These are phyloP conservation scores for Beauveria brongniartii DNA, from an alignment of 2,329 filamentous ascomycete species.

Conservation along the genomic window DNA sequence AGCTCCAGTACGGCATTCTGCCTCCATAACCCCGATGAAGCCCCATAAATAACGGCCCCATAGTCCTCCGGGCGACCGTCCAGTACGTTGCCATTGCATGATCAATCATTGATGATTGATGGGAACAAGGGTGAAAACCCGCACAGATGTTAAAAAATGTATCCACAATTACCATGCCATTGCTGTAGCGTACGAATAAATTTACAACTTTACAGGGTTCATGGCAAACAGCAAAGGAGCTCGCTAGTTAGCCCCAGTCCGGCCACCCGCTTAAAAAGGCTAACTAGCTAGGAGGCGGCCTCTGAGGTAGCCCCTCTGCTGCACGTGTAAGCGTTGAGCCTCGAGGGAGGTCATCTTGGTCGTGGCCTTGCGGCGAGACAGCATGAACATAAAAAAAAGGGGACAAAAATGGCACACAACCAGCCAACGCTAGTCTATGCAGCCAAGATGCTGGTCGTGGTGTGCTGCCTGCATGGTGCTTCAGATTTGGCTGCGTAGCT, in stretches of 20 bases:
- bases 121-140: not conserved
- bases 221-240: not conserved
- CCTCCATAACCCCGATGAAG: not conserved
- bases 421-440: not conserved
- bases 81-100: not conserved
- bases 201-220: no score
- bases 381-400: no score
- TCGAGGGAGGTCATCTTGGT: not conserved
- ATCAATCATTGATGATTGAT: no score
- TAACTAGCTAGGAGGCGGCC: not conserved
- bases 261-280: not conserved
- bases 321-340: constrained; percentile 3
- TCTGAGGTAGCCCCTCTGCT: not conserved
- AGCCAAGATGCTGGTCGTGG: not conserved
- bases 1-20: not conserved
- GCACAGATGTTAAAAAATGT: not conserved
- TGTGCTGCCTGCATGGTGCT: not conserved
- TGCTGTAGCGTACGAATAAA: not conserved
- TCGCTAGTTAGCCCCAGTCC: not conserved
- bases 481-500: not conserved
- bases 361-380: not conserved
- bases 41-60: not conserved
- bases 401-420: no score
- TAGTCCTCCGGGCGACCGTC: not conserved
- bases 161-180: not conserved